phyloP scores from a whole-genome alignment of 306 rosid species.

The Erythrophleum fordii region DNA sequence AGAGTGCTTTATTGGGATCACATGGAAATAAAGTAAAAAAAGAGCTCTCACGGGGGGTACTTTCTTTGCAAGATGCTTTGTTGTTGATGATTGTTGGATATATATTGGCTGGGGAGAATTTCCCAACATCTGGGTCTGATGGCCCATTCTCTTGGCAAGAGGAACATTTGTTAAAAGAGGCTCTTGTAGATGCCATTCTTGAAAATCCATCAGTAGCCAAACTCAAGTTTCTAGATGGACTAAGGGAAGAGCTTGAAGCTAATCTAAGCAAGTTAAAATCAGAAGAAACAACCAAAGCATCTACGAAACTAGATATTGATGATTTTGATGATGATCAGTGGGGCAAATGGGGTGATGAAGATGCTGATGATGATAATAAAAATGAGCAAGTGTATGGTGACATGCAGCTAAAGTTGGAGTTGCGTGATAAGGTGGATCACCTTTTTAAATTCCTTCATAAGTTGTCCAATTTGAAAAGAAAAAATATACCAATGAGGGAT shows the following conservation, averaged over 20 bases:
- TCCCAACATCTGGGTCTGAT: constrained; percentile 85
- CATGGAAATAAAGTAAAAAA: constrained; percentile 53
- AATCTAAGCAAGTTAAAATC: constrained; percentile 60
- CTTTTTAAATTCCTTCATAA: constrained; percentile 87
- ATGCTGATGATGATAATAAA: constrained; percentile 54
- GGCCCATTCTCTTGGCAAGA: constrained; percentile 99
- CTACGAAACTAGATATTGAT: constrained; percentile 56
- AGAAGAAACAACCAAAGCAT: constrained; percentile 52
- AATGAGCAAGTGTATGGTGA: constrained; percentile 63
- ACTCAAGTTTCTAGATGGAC: constrained; percentile 84
- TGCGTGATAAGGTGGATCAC: constrained; percentile 89
- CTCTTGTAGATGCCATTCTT: constrained; percentile 79
- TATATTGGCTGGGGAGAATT: constrained; percentile 88
- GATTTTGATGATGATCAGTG: constrained; percentile 90
- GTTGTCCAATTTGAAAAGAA: constrained; percentile 65
- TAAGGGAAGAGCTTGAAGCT: constrained; percentile 75
- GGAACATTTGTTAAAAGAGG: constrained; percentile 84
- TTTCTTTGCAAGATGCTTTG: constrained; percentile 82
- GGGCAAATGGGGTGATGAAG: constrained; percentile 97
- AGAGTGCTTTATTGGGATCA: constrained; percentile 74
- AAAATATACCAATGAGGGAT: constrained; percentile 66
- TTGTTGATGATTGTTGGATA: constrained; percentile 78
- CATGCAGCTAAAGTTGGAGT: constrained; percentile 90
- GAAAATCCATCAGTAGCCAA: constrained; percentile 76
- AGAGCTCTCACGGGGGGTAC: constrained; percentile 62